These are phyloP conservation scores for Amanita phalloides DNA, from an alignment of 768 basidiomycete genomes.

Conservation along the genomic window DNA sequence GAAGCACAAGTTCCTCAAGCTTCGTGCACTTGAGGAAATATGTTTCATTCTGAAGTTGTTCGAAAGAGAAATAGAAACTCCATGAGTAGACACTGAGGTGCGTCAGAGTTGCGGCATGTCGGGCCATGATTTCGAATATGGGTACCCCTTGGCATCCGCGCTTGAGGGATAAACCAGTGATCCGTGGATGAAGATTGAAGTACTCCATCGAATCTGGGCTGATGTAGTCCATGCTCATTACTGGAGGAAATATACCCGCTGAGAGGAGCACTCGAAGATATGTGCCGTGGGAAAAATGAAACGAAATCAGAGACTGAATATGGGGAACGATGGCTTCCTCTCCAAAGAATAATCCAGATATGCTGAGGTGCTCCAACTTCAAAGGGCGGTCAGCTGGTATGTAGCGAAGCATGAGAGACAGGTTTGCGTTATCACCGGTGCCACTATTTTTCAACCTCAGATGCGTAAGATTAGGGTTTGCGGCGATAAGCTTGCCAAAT, in stretches of 20 bases:
- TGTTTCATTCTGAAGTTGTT: background rate
- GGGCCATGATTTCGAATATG: background rate
- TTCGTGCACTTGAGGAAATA: background rate
- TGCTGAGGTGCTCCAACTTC: background rate
- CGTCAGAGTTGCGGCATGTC: background rate
- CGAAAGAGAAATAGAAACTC: background rate
- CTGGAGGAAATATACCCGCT: background rate
- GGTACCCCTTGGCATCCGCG: background rate
- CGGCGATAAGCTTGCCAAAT: background rate
- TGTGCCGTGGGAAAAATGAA: background rate
- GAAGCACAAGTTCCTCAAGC: background rate
- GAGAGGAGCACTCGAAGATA: background rate
- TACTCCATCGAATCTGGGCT: background rate
- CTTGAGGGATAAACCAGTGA: background rate
- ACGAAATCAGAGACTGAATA: background rate
- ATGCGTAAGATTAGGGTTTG: background rate
- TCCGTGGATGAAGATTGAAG: background rate
- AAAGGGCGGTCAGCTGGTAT: background rate
- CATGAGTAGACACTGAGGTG: background rate
- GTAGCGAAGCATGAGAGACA: background rate
- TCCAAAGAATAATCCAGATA: background rate
- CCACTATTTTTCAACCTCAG: background rate
- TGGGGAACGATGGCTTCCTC: background rate
- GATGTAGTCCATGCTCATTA: background rate
- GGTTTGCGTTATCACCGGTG: background rate